Evolutionary conservation across 768 basidiomycete species (phyloP).

Genomic region (Phylloporus arenicola): DNA sequence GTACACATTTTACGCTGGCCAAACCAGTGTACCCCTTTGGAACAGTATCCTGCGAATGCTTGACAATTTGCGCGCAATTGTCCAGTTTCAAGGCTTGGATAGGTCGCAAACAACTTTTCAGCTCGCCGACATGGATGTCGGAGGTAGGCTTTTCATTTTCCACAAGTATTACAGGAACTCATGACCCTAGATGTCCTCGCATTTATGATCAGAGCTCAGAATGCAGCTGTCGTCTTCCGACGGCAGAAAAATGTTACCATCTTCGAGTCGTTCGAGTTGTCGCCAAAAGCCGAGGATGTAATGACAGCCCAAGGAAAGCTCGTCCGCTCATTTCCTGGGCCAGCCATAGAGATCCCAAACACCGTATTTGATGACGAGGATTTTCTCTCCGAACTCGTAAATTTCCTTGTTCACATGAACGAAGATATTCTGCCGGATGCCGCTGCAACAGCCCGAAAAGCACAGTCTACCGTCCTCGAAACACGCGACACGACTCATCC

Average conservation of each 20-base stretch:
- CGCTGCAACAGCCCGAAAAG: slow-evolving; percentile 35
- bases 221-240: slow-evolving; percentile 42
- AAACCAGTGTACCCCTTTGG: slow-evolving; percentile 24
- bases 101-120: slow-evolving; percentile 4
- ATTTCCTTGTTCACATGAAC: slow-evolving; percentile 35
- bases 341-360: slow-evolving; percentile 36
- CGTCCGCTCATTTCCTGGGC: slow-evolving; percentile 41
- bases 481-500: no score
- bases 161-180: not conserved
- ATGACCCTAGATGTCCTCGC: slow-evolving; percentile 31
- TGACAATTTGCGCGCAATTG: slow-evolving; percentile 13
- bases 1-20: slow-evolving; percentile 13
- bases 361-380: slow-evolving; percentile 19
- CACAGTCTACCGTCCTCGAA: slow-evolving; percentile 26
- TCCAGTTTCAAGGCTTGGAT: slow-evolving; percentile 12
- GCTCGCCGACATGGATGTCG: slow-evolving; percentile 12
- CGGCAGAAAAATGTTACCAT: slow-evolving; percentile 22
- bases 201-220: slow-evolving; percentile 41
- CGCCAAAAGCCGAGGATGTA: slow-evolving; percentile 32
- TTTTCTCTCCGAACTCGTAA: slow-evolving; percentile 32
- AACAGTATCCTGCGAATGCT: slow-evolving; percentile 29
- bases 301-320: slow-evolving; percentile 40
- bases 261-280: slow-evolving; percentile 46
- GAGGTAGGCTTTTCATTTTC: not conserved
- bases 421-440: slow-evolving; percentile 31